Percentiles rank a stretch among this genome's conserved stretches.
Conservation (phyloP, 805 yeast species). For the Candida pseudoglaebosa region DNA sequence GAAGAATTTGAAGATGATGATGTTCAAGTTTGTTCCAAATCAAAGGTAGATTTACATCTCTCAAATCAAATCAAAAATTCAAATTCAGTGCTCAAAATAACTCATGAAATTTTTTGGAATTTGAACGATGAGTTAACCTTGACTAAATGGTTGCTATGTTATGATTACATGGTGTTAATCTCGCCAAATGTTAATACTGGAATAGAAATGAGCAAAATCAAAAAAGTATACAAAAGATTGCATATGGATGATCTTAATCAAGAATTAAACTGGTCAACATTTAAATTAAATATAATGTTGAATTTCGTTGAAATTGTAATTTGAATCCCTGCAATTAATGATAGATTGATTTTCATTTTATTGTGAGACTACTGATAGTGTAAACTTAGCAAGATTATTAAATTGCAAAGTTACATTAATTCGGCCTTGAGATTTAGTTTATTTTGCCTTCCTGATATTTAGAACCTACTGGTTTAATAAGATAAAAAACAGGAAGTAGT, state of each 20-base stretch:
- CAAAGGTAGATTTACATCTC: conserved; percentile 16
- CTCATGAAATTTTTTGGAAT: conserved; percentile 4
- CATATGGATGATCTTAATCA: background rate
- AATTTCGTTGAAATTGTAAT: conserved; percentile 1
- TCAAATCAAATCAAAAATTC: conserved; percentile 19
- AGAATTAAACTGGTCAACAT: conserved; percentile 10
- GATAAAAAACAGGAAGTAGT: no score
- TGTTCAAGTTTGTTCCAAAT: conserved; percentile 8
- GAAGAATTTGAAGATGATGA: conserved; percentile 14
- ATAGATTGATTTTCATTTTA: no score
- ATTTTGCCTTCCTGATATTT: no score
- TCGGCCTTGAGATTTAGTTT: no score
- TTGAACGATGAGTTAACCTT: conserved; percentile 32
- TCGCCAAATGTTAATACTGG: conserved; percentile 5
- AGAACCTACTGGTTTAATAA: no score
- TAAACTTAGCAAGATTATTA: no score
- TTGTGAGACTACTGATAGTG: no score
- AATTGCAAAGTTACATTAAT: no score
- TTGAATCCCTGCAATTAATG: no score
- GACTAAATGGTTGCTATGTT: conserved; percentile 29
- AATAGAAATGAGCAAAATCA: conserved; percentile 7
- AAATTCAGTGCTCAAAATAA: conserved; percentile 13
- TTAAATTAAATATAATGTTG: conserved; percentile 11
- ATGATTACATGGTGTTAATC: conserved; percentile 26
- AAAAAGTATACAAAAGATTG: conserved; percentile 6